Conservation (phyloP, 2,329 filamentous ascomycete species). For the Cyphellophora europaea region DNA sequence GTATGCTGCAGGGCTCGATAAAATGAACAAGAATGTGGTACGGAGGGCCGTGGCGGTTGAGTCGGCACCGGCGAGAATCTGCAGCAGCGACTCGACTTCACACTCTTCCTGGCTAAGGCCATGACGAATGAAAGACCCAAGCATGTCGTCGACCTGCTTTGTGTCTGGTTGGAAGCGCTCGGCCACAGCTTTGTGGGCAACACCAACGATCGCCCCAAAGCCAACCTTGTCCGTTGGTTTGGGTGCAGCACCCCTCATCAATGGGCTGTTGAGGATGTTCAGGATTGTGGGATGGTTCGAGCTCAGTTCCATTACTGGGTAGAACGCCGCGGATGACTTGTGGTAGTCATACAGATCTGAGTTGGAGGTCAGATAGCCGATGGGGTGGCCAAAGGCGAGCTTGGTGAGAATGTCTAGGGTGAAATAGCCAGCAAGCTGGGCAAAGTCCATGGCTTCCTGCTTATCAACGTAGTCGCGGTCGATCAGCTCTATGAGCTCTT, state of each 20-base stretch:
- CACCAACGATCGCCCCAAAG: conserved; percentile 11
- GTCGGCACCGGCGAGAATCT: conserved; percentile 8
- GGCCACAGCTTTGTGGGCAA: conserved; percentile 14
- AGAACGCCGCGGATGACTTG: conserved; percentile 5
- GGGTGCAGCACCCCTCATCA: conserved; percentile 6
- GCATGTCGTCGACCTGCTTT: conserved; percentile 19
- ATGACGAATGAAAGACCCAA: conserved; percentile 22
- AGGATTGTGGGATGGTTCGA: conserved; percentile 6
- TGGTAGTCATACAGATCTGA: conserved; percentile 12
- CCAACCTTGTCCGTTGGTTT: conserved; percentile 10
- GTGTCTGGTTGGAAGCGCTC: conserved; percentile 14
- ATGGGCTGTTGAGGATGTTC: conserved; percentile 4
- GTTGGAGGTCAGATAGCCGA: conserved; percentile 11
- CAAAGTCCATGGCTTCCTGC: conserved; percentile 10
- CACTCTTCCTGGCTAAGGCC: conserved; percentile 10
- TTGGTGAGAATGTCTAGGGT: conserved; percentile 13
- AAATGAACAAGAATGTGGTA: conserved; percentile 6
- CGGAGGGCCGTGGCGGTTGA: conserved; percentile 5
- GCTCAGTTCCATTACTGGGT: conserved; percentile 12
- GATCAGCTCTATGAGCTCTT: conserved; percentile 10
- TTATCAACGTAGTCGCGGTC: conserved; percentile 5
- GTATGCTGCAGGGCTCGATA: conserved; percentile 7
- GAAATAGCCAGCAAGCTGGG: conserved; percentile 7
- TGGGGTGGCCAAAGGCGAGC: conserved; percentile 10
- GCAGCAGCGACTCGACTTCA: conserved; percentile 8